Conservation (phyloP, 805 yeast species). For the Schwanniomyces polymorphus region DNA sequence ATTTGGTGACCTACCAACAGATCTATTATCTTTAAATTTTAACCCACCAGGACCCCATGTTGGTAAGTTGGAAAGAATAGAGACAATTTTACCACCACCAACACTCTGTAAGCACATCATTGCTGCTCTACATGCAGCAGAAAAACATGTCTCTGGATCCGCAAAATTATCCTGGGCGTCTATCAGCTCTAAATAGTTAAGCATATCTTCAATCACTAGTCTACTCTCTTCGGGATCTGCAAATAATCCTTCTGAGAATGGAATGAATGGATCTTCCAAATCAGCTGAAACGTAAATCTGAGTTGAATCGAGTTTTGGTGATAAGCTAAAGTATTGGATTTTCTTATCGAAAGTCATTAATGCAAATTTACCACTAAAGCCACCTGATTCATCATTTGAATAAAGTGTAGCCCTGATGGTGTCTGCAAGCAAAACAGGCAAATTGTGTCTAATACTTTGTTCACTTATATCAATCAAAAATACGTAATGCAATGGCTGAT, state of each 20-base stretch:
- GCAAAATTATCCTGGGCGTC: constrained; percentile 33
- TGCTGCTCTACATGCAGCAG: constrained; percentile 76
- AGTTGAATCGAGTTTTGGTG: constrained; percentile 54
- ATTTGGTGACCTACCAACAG: constrained; percentile 41
- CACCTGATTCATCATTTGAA: constrained; percentile 11
- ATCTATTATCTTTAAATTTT: constrained; percentile 40
- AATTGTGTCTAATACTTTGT: constrained; percentile 56
- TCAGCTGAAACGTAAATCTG: constrained; percentile 66
- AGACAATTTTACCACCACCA: constrained; percentile 85
- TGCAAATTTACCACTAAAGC: constrained; percentile 50
- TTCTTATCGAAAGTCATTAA: constrained; percentile 74
- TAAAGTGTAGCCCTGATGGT: constrained; percentile 60
- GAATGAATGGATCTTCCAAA: constrained; percentile 77
- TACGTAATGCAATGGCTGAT: constrained; percentile 62
- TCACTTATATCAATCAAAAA: constrained; percentile 71
- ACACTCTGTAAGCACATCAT: constrained; percentile 54
- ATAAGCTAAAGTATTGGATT: constrained; percentile 71
- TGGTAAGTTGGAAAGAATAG: constrained; percentile 69
- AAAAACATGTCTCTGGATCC: constrained; percentile 68
- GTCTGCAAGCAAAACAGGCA: constrained; percentile 65
- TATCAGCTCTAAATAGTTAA: constrained; percentile 56
- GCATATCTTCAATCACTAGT: constrained; percentile 62
- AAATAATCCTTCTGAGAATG: constrained; percentile 73
- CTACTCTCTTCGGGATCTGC: constrained; percentile 74
- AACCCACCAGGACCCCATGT: constrained; percentile 78